A percentile compares a stretch with the other conserved stretches of the same genome.
Conservation (phyloP, 805 yeast species). For the Cyberlindnera xylosilytica region DNA sequence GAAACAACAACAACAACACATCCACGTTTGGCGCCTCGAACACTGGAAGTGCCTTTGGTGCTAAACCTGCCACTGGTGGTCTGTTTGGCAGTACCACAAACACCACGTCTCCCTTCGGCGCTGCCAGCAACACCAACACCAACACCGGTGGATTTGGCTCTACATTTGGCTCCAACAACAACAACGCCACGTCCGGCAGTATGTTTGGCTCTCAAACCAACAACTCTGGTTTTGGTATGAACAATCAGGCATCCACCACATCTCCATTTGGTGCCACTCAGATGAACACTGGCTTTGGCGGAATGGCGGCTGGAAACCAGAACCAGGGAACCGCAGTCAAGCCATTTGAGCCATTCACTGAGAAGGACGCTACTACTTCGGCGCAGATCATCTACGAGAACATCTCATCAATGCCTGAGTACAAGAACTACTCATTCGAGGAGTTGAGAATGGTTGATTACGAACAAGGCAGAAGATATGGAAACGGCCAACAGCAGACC, state of each 20-base stretch:
- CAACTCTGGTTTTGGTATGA: slow-evolving; percentile 25
- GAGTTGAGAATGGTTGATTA: slow-evolving; percentile 91
- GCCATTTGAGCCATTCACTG: slow-evolving; percentile 68
- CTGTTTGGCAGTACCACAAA: slow-evolving; percentile 21
- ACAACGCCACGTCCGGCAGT: slow-evolving; percentile 30
- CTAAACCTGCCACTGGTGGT: slow-evolving; percentile 26
- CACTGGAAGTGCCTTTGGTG: slow-evolving; percentile 19
- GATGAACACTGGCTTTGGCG: slow-evolving; percentile 22
- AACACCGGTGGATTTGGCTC: slow-evolving; percentile 31
- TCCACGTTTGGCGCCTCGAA: slow-evolving; percentile 27
- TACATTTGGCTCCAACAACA: slow-evolving; percentile 38
- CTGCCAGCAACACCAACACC: slow-evolving; percentile 26
- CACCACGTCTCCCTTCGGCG: slow-evolving; percentile 30
- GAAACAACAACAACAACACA: slow-evolving; percentile 29
- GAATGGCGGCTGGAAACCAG: slow-evolving; percentile 26
- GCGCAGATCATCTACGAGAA: slow-evolving; percentile 63
- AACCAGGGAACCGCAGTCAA: slow-evolving; percentile 68
- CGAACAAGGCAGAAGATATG: slow-evolving; percentile 63
- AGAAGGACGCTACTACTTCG: slow-evolving; percentile 61
- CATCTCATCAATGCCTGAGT: slow-evolving; percentile 88
- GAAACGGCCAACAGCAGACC: slow-evolving; percentile 35
- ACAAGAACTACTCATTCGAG: slow-evolving; percentile 74
- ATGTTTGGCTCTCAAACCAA: slow-evolving; percentile 39
- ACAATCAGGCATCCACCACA: slow-evolving; percentile 23
- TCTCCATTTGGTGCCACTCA: slow-evolving; percentile 41